Evolutionary conservation across 2,329 filamentous ascomycete species (phyloP).

Genomic region (Cladosporium sp.): DNA sequence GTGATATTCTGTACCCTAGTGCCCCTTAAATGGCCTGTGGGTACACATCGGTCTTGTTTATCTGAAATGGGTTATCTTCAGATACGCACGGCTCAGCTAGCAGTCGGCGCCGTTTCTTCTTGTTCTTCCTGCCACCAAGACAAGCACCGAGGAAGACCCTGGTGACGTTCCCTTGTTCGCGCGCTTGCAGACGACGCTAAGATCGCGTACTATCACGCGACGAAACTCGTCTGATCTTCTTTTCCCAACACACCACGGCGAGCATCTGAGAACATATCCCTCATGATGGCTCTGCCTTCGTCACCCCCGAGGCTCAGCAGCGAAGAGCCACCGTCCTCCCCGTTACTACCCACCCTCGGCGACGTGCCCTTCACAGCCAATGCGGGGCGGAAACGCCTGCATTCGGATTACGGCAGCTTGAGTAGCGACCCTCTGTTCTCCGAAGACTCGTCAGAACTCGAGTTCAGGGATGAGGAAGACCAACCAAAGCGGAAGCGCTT

Average conservation of each 20-base stretch:
- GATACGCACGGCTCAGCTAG: not conserved
- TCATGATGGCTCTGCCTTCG: constrained; percentile 34
- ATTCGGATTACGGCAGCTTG: constrained; percentile 38
- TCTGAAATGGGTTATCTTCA: not conserved
- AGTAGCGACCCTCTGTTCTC: constrained; percentile 75
- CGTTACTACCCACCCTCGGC: constrained; percentile 22
- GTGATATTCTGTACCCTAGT: not conserved
- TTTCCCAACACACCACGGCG: constrained; percentile 22
- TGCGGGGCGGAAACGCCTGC: constrained; percentile 33
- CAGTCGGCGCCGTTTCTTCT: not conserved
- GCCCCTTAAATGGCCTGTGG: too few species aligned
- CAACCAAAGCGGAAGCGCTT: constrained; percentile 60
- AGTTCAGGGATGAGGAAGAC: constrained; percentile 60
- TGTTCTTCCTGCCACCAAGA: not conserved
- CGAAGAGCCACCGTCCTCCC: constrained; percentile 25
- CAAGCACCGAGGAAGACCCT: not conserved
- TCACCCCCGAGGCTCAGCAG: constrained; percentile 33
- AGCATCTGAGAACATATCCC: constrained; percentile 25
- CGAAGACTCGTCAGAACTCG: constrained; percentile 63
- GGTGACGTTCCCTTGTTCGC: not conserved
- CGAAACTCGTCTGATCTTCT: constrained; percentile 8
- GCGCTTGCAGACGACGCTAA: not conserved
- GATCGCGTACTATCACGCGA: constrained; percentile 1
- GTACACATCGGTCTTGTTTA: too few species aligned
- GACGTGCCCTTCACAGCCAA: constrained; percentile 19